Base-by-base conservation (phyloP, 192 early-diverging fungal species). In the Coemansia sp. region DNA sequence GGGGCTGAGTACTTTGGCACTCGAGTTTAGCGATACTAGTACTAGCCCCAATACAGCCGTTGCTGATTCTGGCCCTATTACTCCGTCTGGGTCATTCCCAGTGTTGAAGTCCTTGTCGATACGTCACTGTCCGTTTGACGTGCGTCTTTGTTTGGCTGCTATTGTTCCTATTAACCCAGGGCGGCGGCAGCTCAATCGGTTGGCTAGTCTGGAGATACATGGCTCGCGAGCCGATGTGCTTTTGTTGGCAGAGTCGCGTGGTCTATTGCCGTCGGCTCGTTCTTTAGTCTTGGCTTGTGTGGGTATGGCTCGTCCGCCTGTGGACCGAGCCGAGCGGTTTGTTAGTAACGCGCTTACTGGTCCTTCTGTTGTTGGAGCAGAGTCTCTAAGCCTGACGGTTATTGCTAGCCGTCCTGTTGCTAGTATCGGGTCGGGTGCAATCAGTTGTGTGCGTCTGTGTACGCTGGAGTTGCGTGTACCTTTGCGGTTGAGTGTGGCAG, bases 401-500 rank as follows among this genome's bases (percentile, higher is more conserved):
- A 53, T 53, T 53, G 22, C 27, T 1, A 30, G 15, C 16, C 56
- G 56, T n/a, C 16, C n/a, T 43, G 4, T 32, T 12, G 37, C 29
- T 41, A 4, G 40, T 29, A 29, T 55, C 44, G 39, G 37, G 56
- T 30, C 38, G 22, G 6, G 13, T 56, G 30, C 58, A n/a, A 9
- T 53, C 9, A 40, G 29, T 1, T 67, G 55, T 39, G 40, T 18
- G 32, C 15, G 35, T 1, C 52, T 73, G 12, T 30, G 18, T 9
- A 29, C 40, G 0, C 27, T 73, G 49, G 71, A 73, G 15, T 60
- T 73, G 61, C 60, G 71, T 0, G 43, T 59, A 32, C 71, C 71
- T 1, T 15, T 73, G 41, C 11, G 20, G 6, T 34, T 68, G 20
- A 18, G 15, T 1, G 64, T 35, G 13, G 60, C 58, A 1, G 34